Conservation (phyloP, 306 rosid species). For the Cicer bijugum region DNA sequence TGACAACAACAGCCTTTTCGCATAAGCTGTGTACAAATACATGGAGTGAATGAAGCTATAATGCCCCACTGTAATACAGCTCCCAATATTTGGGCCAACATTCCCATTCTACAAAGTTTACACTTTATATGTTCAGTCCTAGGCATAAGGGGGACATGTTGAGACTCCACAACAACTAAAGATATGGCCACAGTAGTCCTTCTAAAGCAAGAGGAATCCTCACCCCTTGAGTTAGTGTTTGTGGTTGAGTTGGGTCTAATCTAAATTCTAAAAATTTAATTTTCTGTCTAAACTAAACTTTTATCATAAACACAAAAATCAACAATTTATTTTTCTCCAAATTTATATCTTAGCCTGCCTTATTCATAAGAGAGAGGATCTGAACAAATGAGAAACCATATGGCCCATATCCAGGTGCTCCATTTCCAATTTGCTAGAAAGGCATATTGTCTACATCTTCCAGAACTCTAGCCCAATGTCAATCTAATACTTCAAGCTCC, state of each 20-base stretch:
- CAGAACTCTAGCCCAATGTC: conserved; percentile 11
- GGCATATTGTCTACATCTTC: conserved; percentile 30
- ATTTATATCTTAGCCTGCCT: conserved; percentile 19
- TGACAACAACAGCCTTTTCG: not conserved
- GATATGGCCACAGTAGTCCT: not conserved
- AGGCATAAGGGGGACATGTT: not conserved
- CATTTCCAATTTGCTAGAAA: conserved; percentile 30
- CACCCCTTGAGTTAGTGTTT: not conserved
- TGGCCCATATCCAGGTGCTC: conserved; percentile 5
- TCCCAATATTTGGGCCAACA: too few relatives aligned
- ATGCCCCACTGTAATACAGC: not conserved
- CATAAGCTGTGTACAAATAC: not conserved
- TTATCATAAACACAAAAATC: not conserved
- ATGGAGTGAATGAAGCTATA: not conserved
- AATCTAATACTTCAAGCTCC: conserved; percentile 30
- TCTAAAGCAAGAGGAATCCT: conserved; percentile 10
- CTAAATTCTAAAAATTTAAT: not conserved
- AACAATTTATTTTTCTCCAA: not conserved
- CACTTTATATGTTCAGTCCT: not conserved
- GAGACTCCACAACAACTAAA: conserved; percentile 2
- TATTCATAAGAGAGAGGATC: conserved; percentile 6
- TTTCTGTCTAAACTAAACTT: not conserved
- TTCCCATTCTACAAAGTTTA: not conserved
- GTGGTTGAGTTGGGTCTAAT: not conserved
- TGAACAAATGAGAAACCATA: not conserved